Percentiles rank a stretch among this genome's conserved stretches.
These are phyloP conservation scores for Thuja plicata DNA, from an alignment of 83 land plant species.

Conservation along the genomic window DNA sequence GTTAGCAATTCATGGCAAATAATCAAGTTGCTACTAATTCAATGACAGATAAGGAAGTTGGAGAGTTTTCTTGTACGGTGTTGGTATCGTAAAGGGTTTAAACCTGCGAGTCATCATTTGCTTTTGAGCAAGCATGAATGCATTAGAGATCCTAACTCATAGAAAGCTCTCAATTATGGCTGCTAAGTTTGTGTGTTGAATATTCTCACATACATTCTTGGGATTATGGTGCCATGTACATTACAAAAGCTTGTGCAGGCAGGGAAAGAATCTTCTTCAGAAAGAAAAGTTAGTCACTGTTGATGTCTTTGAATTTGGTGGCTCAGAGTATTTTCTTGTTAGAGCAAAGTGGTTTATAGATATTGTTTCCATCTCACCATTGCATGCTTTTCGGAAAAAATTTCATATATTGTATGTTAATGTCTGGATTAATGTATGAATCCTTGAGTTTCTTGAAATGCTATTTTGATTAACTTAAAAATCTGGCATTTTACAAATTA, in stretches of 20 bases:
- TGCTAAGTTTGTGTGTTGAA: background rate
- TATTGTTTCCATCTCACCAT: background rate
- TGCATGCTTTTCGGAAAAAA: background rate
- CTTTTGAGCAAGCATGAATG: constrained; percentile 24
- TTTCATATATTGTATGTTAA: background rate
- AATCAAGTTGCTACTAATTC: background rate
- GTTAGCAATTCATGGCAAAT: background rate
- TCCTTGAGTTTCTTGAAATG: background rate
- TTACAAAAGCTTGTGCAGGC: background rate
- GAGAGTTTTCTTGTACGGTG: constrained; percentile 36
- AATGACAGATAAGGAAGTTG: constrained; percentile 60
- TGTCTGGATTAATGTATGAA: background rate
- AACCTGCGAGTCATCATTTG: constrained; percentile 37
- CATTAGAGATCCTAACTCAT: constrained; percentile 32
- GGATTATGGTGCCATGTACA: background rate
- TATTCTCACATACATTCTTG: background rate
- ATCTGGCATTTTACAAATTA: background rate
- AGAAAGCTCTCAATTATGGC: background rate
- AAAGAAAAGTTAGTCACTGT: background rate
- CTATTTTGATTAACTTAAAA: no score
- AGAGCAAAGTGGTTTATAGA: background rate
- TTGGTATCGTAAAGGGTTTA: constrained; percentile 49
- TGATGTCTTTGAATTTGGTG: background rate
- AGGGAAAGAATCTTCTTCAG: background rate
- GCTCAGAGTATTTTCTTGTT: background rate